These are phyloP conservation scores for Cicer cuneatum DNA, from an alignment of 306 rosid species.

Conservation along the genomic window DNA sequence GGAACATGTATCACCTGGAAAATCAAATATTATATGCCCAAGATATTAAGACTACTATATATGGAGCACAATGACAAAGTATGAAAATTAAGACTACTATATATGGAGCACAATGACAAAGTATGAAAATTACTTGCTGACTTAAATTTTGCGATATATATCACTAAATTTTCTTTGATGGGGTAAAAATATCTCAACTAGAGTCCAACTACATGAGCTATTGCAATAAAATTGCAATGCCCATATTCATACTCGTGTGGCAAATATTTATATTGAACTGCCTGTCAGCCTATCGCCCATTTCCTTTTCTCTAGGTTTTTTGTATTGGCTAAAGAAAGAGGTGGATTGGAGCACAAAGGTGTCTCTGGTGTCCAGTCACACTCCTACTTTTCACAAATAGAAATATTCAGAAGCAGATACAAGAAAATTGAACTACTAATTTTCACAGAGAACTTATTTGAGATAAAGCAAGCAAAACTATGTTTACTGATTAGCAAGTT, in stretches of 20 bases:
- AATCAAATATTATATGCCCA: slow-evolving; percentile 43
- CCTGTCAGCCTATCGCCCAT: slow-evolving; percentile 22
- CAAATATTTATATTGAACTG: slow-evolving; percentile 26
- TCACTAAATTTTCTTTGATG: slow-evolving; percentile 26
- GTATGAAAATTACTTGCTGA: slow-evolving; percentile 24
- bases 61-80: slow-evolving; percentile 36
- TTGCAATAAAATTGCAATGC: slow-evolving; percentile 6
- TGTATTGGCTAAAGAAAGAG: slow-evolving; percentile 12
- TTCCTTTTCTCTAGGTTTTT: slow-evolving; percentile 6
- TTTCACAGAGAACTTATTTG: slow-evolving; percentile 30
- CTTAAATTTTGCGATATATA: not conserved
- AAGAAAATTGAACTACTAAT: slow-evolving; percentile 31
- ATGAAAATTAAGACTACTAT: slow-evolving; percentile 34
- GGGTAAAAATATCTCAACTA: not conserved
- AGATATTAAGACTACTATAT: slow-evolving; percentile 27
- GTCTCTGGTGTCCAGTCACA: slow-evolving; percentile 19
- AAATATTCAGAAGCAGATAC: slow-evolving; percentile 9
- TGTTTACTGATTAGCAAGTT: slow-evolving; percentile 29
- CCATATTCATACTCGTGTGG: not conserved
- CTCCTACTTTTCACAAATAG: slow-evolving; percentile 22
- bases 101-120: slow-evolving; percentile 35
- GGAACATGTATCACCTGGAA: slow-evolving; percentile 87
- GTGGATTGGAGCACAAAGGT: slow-evolving; percentile 1
- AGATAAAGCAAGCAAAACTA: slow-evolving; percentile 25
- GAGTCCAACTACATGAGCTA: not conserved